Evolutionary conservation across 768 basidiomycete genomes (phyloP).

Genomic region (Mycena latifolia): DNA sequence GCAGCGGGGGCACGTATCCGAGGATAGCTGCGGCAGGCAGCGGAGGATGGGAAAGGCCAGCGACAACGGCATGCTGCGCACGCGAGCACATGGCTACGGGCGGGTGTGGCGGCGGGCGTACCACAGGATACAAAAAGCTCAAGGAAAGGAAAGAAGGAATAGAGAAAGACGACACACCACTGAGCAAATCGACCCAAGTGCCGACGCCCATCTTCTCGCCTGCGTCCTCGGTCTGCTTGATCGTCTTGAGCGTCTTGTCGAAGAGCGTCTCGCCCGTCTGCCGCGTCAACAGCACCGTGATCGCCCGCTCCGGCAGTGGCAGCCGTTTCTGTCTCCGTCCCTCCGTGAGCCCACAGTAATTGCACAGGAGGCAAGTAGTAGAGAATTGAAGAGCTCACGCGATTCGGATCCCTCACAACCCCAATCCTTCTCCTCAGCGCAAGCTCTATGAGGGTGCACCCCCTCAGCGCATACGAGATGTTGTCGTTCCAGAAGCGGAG

Average conservation of each 20-base stretch:
- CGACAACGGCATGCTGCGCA: too few species aligned
- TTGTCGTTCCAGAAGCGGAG: conserved; percentile 99
- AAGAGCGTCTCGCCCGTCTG: conserved; percentile 35
- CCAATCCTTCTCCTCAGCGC: conserved; percentile 96
- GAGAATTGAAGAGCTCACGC: conserved; percentile 6
- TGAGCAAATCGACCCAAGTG: conserved; percentile 95
- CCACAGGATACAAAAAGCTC: too few species aligned
- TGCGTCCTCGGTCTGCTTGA: conserved; percentile 77
- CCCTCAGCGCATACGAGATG: conserved; percentile 98
- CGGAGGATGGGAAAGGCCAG: too few species aligned
- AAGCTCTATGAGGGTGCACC: conserved; percentile 97
- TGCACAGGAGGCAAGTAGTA: not conserved
- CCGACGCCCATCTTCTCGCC: conserved; percentile 84
- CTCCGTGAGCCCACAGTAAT: too few species aligned
- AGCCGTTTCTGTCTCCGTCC: conserved; percentile 18
- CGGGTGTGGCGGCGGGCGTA: too few species aligned
- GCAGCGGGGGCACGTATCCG: too few species aligned
- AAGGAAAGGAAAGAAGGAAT: too few species aligned
- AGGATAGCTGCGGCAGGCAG: too few species aligned
- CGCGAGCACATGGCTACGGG: too few species aligned
- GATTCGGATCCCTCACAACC: conserved; percentile 80
- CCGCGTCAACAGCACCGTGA: conserved; percentile 31
- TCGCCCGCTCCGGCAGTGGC: conserved; percentile 26
- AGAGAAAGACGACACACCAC: conserved; percentile 88
- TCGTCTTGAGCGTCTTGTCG: conserved; percentile 73